phyloP scores from a whole-genome alignment of 2,329 filamentous ascomycete genomes.

The Niveomyces coronatus region DNA sequence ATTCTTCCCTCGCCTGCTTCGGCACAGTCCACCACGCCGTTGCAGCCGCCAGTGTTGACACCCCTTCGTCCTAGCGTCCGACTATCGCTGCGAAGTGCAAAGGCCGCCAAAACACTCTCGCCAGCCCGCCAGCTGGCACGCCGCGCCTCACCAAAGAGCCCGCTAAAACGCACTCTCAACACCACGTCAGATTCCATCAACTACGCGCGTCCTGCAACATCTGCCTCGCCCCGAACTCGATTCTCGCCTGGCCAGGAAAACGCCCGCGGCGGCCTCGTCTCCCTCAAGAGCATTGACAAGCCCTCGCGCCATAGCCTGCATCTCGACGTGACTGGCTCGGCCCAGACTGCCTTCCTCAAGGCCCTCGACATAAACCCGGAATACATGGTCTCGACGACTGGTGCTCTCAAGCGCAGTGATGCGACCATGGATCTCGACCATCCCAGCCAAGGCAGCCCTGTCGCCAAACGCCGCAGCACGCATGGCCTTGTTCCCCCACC shows the following conservation, averaged over 20 bases:
- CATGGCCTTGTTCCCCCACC: constrained; percentile 63
- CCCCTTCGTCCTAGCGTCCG: constrained; percentile 58
- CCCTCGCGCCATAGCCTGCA: constrained; percentile 44
- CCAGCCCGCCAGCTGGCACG: constrained; percentile 46
- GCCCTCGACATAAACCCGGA: constrained; percentile 35
- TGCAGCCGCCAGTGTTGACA: constrained; percentile 44
- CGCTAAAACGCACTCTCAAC: constrained; percentile 66
- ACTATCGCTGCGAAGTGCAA: constrained; percentile 53
- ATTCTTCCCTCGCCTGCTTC: no score
- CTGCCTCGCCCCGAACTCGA: constrained; percentile 18
- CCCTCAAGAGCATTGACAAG: constrained; percentile 38
- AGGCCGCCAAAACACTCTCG: constrained; percentile 44
- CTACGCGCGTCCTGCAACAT: constrained; percentile 38
- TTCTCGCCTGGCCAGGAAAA: constrained; percentile 31
- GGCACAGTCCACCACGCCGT: constrained; percentile 18
- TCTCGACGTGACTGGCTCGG: constrained; percentile 44
- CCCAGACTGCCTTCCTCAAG: constrained; percentile 40
- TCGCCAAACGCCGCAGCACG: constrained; percentile 81
- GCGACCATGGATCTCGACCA: constrained; percentile 81
- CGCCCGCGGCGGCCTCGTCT: constrained; percentile 26
- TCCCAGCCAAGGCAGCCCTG: constrained; percentile 67
- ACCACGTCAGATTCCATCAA: constrained; percentile 64
- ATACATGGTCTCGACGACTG: constrained; percentile 38
- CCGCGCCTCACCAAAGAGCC: constrained; percentile 69
- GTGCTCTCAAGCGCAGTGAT: constrained; percentile 86